Conservation (phyloP, 345 rosid genomes). For the Laguncularia racemosa region DNA sequence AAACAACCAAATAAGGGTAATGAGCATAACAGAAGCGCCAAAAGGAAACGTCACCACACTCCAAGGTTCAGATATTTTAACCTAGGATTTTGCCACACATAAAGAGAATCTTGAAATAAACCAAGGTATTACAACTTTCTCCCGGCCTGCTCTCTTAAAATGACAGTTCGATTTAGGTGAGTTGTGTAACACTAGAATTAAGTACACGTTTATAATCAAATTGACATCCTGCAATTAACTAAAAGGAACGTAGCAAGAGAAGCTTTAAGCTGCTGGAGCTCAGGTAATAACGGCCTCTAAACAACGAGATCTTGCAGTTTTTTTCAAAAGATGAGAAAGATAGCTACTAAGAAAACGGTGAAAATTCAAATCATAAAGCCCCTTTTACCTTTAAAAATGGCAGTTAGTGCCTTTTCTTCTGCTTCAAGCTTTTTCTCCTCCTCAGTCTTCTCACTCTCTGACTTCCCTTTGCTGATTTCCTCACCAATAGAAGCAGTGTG, state of each 20-base stretch:
- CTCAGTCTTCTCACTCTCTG: conserved; percentile 16
- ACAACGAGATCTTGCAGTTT: too few species aligned
- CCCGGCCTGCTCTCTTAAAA: too few species aligned
- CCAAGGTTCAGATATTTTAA: neutral
- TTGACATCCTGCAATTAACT: too few species aligned
- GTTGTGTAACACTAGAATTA: too few species aligned
- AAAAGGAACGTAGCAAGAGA: too few species aligned
- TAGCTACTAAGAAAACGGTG: neutral
- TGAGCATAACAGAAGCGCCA: neutral
- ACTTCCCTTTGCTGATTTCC: conserved; percentile 12
- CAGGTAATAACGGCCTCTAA: too few species aligned
- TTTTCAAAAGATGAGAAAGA: neutral
- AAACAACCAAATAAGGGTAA: neutral
- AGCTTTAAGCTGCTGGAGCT: too few species aligned
- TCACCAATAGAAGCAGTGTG: conserved; percentile 12
- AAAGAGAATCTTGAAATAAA: too few species aligned
- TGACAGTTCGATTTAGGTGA: too few species aligned
- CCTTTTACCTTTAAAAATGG: conserved; percentile 48
- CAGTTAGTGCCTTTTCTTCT: conserved; percentile 57
- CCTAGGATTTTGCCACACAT: neutral
- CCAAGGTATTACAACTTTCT: too few species aligned
- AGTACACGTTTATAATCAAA: too few species aligned
- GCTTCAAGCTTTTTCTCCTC: conserved; percentile 36
- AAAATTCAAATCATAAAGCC: neutral
- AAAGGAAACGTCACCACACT: neutral